Evolutionary conservation across 768 basidiomycete species (phyloP).

Genomic region (Collybia sordida): DNA sequence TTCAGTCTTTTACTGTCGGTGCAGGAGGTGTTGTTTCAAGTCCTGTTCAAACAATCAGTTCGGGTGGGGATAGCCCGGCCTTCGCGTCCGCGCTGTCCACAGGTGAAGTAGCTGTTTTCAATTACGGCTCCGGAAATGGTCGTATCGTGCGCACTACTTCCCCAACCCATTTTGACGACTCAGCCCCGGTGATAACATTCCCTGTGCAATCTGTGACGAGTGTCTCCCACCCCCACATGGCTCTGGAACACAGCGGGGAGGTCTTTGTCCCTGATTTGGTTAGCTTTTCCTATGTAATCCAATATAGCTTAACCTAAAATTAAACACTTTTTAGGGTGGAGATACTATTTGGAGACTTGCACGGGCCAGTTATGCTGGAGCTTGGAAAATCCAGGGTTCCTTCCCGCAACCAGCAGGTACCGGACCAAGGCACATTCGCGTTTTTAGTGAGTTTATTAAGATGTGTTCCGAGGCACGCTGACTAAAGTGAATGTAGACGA

Average conservation of each 20-base stretch:
- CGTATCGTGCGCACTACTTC: constrained; percentile 50
- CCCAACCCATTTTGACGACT: constrained; percentile 28
- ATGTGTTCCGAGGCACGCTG: not conserved
- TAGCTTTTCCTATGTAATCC: constrained; percentile 9
- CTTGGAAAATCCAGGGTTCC: constrained; percentile 56
- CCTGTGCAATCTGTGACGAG: constrained; percentile 36
- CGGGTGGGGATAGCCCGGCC: constrained; percentile 53
- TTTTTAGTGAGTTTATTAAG: constrained; percentile 26
- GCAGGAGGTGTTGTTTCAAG: constrained; percentile 42
- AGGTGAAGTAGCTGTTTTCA: constrained; percentile 59
- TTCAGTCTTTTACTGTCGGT: constrained; percentile 60
- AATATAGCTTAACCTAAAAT: not conserved
- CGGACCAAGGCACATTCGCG: constrained; percentile 60
- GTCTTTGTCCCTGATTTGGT: constrained; percentile 64
- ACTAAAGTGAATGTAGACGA: constrained; percentile 31
- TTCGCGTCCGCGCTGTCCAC: constrained; percentile 50
- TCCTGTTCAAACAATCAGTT: constrained; percentile 42
- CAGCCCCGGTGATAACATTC: constrained; percentile 51
- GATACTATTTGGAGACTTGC: constrained; percentile 66
- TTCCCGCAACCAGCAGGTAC: constrained; percentile 38
- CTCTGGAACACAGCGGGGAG: constrained; percentile 48
- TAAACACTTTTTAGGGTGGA: constrained; percentile 38
- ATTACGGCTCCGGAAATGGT: constrained; percentile 58
- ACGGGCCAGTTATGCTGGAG: constrained; percentile 37
- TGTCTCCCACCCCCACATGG: constrained; percentile 64